These are phyloP conservation scores for Phytophthora niederhauseri DNA, from an alignment of 352 stramenopile species.

Conservation along the genomic window DNA sequence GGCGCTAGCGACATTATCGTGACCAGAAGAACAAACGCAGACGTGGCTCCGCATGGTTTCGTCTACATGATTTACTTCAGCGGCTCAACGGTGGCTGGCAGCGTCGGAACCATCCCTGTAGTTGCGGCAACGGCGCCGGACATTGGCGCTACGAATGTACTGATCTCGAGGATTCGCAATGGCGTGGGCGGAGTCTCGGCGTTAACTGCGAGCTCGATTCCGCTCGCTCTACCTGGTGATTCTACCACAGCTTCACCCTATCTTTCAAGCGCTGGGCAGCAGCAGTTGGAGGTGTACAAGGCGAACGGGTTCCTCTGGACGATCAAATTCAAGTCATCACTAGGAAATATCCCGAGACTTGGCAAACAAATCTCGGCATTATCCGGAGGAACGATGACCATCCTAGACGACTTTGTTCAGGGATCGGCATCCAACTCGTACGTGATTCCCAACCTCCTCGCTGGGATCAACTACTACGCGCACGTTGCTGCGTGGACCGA, in stretches of 20 bases:
- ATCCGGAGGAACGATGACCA: constrained; percentile 30
- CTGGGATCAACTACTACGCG: constrained; percentile 74
- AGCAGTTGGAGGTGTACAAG: constrained; percentile 68
- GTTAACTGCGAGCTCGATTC: constrained; percentile 53
- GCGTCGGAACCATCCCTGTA: constrained; percentile 24
- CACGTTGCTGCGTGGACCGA: constrained; percentile 64
- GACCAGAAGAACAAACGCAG: constrained; percentile 48
- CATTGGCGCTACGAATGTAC: constrained; percentile 47
- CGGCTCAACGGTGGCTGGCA: constrained; percentile 45
- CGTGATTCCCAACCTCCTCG: constrained; percentile 53
- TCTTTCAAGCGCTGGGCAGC: constrained; percentile 29
- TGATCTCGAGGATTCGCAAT: constrained; percentile 37
- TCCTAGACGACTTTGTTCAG: constrained; percentile 49
- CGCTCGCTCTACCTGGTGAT: constrained; percentile 42
- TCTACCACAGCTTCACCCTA: constrained; percentile 35
- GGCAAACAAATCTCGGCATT: constrained; percentile 33
- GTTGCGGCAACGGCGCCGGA: constrained; percentile 16
- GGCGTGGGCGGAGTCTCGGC: constrained; percentile 38
- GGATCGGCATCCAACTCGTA: constrained; percentile 60
- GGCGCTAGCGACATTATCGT: constrained; percentile 52
- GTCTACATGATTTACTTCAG: constrained; percentile 83
- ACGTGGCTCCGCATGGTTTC: constrained; percentile 50
- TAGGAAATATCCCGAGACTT: constrained; percentile 67
- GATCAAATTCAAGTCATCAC: constrained; percentile 80
- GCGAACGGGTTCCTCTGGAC: constrained; percentile 84